Percentiles rank a stretch among this genome's conserved stretches.
These are phyloP conservation scores for Geranium brycei DNA, from an alignment of 345 rosid species.

Conservation along the genomic window DNA sequence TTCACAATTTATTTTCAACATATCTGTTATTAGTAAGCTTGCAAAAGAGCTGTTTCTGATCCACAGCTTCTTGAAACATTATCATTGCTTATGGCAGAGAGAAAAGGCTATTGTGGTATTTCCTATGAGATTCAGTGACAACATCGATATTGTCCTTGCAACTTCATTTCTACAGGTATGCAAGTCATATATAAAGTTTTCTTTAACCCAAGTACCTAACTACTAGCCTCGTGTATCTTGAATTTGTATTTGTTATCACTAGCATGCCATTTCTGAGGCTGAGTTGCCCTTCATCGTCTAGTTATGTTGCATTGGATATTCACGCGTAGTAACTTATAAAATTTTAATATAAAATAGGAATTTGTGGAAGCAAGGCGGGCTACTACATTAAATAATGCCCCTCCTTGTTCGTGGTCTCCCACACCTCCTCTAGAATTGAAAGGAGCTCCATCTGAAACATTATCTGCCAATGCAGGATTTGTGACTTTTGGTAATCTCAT, in stretches of 20 bases:
- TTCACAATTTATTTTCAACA: background rate
- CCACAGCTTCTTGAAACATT: slow-evolving; percentile 6
- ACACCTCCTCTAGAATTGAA: slow-evolving; percentile 60
- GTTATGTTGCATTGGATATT: background rate
- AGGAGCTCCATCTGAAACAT: slow-evolving; percentile 58
- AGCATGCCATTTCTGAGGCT: background rate
- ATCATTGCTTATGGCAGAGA: slow-evolving; percentile 33
- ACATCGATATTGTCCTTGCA: slow-evolving; percentile 64
- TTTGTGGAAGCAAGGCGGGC: slow-evolving; percentile 84
- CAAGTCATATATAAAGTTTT: background rate
- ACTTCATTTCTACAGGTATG: slow-evolving; percentile 88
- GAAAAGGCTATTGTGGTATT: slow-evolving; percentile 76
- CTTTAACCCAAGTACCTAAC: background rate
- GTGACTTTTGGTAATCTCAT: slow-evolving; percentile 69
- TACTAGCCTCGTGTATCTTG: background rate
- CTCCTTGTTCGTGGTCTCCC: slow-evolving; percentile 74
- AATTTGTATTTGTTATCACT: background rate
- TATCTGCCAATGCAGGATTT: slow-evolving; percentile 88
- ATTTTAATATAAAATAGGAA: slow-evolving; percentile 39
- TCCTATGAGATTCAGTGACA: slow-evolving; percentile 92
- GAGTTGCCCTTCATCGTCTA: background rate
- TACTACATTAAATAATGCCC: slow-evolving; percentile 69
- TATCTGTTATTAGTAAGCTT: background rate
- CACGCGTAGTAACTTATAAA: background rate
- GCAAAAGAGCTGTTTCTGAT: background rate